Evolutionary conservation across 768 basidiomycete genomes (phyloP).

Genomic region (Lactifluus piperatus): DNA sequence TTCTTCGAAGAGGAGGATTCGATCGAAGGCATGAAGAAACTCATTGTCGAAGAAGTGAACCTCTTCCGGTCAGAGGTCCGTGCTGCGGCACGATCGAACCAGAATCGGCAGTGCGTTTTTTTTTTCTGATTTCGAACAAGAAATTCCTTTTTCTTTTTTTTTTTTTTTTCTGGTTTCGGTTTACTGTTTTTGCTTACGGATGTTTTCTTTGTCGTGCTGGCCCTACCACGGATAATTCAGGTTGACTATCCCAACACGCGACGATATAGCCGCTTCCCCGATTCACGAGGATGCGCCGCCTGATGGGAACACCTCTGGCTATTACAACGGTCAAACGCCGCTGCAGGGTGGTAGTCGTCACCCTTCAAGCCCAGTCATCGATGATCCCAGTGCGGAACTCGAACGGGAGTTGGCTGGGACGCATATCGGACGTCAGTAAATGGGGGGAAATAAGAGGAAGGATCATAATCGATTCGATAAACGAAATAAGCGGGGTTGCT

Average conservation of each 20-base stretch:
- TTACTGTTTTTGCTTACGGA: background rate
- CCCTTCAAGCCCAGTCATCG: constrained; percentile 64
- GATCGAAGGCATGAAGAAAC: constrained; percentile 93
- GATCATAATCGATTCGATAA: background rate
- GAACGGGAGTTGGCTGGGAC: constrained; percentile 80
- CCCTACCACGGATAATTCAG: constrained; percentile 28
- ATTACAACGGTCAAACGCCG: constrained; percentile 34
- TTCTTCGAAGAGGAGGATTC: constrained; percentile 93
- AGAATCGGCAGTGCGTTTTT: constrained; percentile 51
- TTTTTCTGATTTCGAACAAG: background rate
- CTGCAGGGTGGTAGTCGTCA: constrained; percentile 27
- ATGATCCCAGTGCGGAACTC: constrained; percentile 78
- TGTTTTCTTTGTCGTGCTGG: background rate
- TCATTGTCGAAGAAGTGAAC: constrained; percentile 91
- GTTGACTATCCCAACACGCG: constrained; percentile 70
- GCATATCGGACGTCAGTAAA: constrained; percentile 34
- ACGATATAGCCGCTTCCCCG: constrained; percentile 75
- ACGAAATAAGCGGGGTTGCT: background rate
- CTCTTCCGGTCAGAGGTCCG: constrained; percentile 86
- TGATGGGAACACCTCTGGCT: constrained; percentile 64
- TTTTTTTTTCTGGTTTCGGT: background rate
- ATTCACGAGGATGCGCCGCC: constrained; percentile 49
- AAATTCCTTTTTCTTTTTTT: background rate
- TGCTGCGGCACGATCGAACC: constrained; percentile 61
- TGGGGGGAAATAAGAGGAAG: background rate